A percentile compares a stretch with the other conserved stretches of the same genome.
Evolutionary conservation across 169 alveolate species (phyloP).

Genomic region (Plasmodium vinckei): DNA sequence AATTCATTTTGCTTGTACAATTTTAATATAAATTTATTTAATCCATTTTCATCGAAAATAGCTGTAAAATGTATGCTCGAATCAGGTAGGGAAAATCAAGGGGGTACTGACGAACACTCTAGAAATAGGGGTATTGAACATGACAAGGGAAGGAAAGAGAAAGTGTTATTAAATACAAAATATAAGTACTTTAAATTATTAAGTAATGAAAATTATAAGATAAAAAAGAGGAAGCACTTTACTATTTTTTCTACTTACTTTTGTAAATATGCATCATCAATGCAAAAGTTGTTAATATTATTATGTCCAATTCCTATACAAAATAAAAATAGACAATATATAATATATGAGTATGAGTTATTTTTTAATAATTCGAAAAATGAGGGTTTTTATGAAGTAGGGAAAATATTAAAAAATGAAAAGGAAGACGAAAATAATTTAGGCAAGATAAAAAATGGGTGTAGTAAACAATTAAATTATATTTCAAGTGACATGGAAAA

Average conservation of each 20-base stretch:
- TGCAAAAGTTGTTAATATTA: constrained; percentile 1
- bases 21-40: constrained; percentile 37
- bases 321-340: background rate
- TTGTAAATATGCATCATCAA: constrained; percentile 23
- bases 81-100: background rate
- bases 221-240: constrained; percentile 30
- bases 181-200: constrained; percentile 25
- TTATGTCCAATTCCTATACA: constrained; percentile 13
- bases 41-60: constrained; percentile 55
- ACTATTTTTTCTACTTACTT: constrained; percentile 36
- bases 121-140: background rate
- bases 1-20: constrained; percentile 41
- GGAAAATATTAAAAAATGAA: background rate
- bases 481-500: background rate
- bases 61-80: constrained; percentile 24
- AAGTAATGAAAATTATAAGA: constrained; percentile 43
- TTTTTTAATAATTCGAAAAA: constrained; percentile 15
- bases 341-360: constrained; percentile 36
- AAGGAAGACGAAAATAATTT: background rate
- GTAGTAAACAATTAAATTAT: background rate
- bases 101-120: no score
- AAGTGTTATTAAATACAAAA: constrained; percentile 26
- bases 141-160: background rate
- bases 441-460: background rate
- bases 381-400: background rate